Base-by-base conservation (phyloP, 345 rosid species). In the Trapa bicornis region DNA sequence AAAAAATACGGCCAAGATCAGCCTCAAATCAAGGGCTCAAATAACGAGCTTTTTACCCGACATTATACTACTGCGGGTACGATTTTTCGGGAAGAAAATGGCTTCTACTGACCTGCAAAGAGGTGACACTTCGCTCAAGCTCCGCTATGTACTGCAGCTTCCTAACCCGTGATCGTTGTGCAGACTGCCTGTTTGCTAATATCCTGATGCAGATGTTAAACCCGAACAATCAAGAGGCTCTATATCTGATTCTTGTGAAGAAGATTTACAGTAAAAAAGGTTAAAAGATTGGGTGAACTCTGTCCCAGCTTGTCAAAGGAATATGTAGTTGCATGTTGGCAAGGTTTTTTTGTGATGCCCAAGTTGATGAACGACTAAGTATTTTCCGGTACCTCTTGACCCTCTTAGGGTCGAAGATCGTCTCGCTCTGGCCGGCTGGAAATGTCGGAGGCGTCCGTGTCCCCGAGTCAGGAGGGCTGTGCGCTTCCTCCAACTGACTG, bases 161-260 rank as follows among this genome's bases (percentile, higher is more conserved):
- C 76, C 92, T 82, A 68, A 89, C 98, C 65, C 98, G 81, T 72
- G 98, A 92, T 75, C 96, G 83, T 53, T 92, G 98, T 37, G 98
- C 96, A 16, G 98, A 92, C 75, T 92, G 98, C 65, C 98, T 75
- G 73, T 92, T 92, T 61, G 96, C 98, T 81, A 92, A 77, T 65
- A 92, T 92, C 77, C 97, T 91, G 64, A 8, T 45, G 13, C 48
- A 11, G 48, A 22, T 22, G 29, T 22, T 22, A 22, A 22, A 22
- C 29, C 29, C 29, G 29, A 22, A 22, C 29, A 22, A 22, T 22
- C 29, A 22, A 22, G 29, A 22, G 29, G 29, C 29, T 22, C 29
- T 22, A 22, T 22, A 22, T 22, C 29, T 41, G 4, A 41, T 4
- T 41, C 7, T 3, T 3, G 43, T 41, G 0, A 41, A 3, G 4